Evolutionary conservation across 1,139 yeast species (phyloP), one percentile per base, ranked within the genome.

Genomic region (Arxiozyma heterogenica): DNA sequence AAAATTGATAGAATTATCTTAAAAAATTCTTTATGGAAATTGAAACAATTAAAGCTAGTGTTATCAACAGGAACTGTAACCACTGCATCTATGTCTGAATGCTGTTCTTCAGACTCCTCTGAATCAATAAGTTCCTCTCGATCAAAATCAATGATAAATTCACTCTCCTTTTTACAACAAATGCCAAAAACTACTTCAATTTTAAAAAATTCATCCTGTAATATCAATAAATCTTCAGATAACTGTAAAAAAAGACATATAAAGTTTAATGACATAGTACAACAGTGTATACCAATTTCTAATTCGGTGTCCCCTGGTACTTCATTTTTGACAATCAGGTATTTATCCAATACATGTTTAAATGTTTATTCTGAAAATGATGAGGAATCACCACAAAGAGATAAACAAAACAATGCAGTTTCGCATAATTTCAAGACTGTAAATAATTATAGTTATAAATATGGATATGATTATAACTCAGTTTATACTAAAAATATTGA

Each of bases 221-320:
- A 22, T 23, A 34, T 11, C n/a, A 39, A 41, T 17, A 23, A 41
- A 18, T 15, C 15, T 17, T 18, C 55, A 30, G 53, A 51, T 42
- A 58, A 34, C 39, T 4, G n/a, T 6, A 34, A 51, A 45, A 55
- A 51, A 44, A 61, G 91, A 57, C 91, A 79, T 60, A 89, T 90
- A 53, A 96, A 88, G 70, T 91, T 91, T 72, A 90, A 85, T 65
- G 93, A 88, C 64, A 82, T 88, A 54, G 98, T 93, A 38, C 89
- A 86, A 66, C 98, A 91, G 70, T 91, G 98, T 68, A 81, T 87
- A 55, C 89, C 94, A 0, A 68, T 86, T 20, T 48, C 49, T 7
- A 38, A 41, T 9, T 52, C 53, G 17, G 18, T 42, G n/a, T 38
- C 52, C 22, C 42, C 53, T 9, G 39, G 48, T 12, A 44, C 25